Base-by-base conservation (phyloP, 139 green algal species). In the Pleodorina starrii region DNA sequence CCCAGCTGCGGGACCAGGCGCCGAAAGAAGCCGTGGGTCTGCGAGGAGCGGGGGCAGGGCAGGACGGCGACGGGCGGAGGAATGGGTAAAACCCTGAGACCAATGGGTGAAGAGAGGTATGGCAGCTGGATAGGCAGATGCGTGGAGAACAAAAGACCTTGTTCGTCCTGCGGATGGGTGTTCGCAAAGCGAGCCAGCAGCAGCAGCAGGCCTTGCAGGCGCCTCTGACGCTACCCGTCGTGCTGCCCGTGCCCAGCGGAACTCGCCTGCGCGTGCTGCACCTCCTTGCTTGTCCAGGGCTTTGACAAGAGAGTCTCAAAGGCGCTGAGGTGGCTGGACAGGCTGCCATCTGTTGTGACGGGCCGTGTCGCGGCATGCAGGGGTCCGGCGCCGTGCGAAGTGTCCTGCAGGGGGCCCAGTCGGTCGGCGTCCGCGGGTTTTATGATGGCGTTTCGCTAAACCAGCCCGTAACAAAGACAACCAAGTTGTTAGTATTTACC, bases 11-110 rank as follows among this genome's bases (percentile, higher is more conserved):
- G 82, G 0, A 88, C 0, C 44, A 88, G 63, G 6, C 82, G 82
- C 32, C 82, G 60, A 63, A 88, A 88, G 43, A 88, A 88, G 60
- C 82, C 82, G 36, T 43, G 73, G 2, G 7, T 16, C 82, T 88
- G 82, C 19, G 36, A n/a, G n/a, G n/a, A n/a, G n/a, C n/a, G n/a
- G n/a, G n/a, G n/a, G n/a, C n/a, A n/a, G n/a, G n/a, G n/a, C n/a
- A n/a, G n/a, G n/a, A n/a, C n/a, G n/a, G n/a, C n/a, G n/a, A n/a
- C n/a, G n/a, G n/a, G n/a, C n/a, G n/a, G n/a, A n/a, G n/a, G n/a
- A n/a, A n/a, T n/a, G n/a, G n/a, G n/a, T n/a, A n/a, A n/a, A n/a
- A n/a, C n/a, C n/a, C n/a, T n/a, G n/a, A n/a, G n/a, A n/a, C n/a
- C n/a, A n/a, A n/a, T n/a, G n/a, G n/a, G n/a, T n/a, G n/a, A n/a